Evolutionary conservation across 2,329 filamentous ascomycete species (phyloP), one percentile per base, ranked within the genome.

Genomic region (Fusarium nisikadoi): DNA sequence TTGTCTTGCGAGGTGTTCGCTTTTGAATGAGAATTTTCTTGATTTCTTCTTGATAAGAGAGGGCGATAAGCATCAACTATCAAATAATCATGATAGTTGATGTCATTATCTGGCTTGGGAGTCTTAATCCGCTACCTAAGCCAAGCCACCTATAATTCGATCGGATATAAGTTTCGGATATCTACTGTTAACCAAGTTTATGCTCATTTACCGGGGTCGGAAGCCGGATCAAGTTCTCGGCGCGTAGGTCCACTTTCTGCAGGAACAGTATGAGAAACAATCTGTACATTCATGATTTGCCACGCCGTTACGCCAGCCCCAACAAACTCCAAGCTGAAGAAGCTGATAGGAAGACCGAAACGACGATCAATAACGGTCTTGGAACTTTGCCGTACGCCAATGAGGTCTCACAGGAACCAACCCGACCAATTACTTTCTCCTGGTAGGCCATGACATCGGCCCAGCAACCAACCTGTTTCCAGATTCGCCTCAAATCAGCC

Each of bases 361-460:
- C 1, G 38, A 23, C 20, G 57, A 60, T 60, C 47, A 42, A 23
- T n/a, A 60, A 42, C n/a, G 29, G 31, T 33, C 10, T 2, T 23
- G n/a, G 31, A 49, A 14, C 29, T 17, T 57, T 19, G 14, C 19
- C 33, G 23, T n/a, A 49, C 29, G 19, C 54, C 54, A 53, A 49
- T 36, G 27, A 27, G 29, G 31, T 23, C 54, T 49, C 19, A 36
- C 16, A n/a, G 14, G 41, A 29, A 17, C 23, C 23, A 27, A 1
- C 1, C 41, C 12, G 9, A 14, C 35, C 33, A 53, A 53, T 59
- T 9, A 13, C 4, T 5, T 23, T 3, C 5, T 12, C 10, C 7
- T 16, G 25, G 33, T 13, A 35, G 25, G 31, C 10, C 38, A 62
- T 68, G 65, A 69, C 65, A 68, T 68, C 25, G 52, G 57, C 65